phyloP scores from a whole-genome alignment of 352 stramenopile genomes.

The Globisporangium nodosum region DNA sequence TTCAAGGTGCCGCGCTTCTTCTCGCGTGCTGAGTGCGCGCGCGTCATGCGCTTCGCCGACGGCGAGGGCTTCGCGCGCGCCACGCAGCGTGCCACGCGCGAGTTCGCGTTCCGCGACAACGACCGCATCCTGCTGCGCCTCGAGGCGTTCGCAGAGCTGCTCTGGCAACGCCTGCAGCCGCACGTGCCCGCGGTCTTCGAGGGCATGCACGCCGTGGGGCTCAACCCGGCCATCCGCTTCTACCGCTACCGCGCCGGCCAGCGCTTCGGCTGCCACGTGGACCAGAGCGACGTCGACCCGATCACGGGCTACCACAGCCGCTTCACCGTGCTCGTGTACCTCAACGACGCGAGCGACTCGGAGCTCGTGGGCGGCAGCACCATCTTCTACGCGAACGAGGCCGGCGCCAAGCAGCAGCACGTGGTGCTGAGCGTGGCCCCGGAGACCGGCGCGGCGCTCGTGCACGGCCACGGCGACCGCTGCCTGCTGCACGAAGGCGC shows the following conservation, averaged over 20 bases:
- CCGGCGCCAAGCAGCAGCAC: slow-evolving; percentile 29
- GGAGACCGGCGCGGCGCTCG: slow-evolving; percentile 58
- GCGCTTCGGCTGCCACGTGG: slow-evolving; percentile 77
- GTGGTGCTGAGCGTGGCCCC: slow-evolving; percentile 54
- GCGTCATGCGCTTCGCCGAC: slow-evolving; percentile 53
- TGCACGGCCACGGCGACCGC: slow-evolving; percentile 69
- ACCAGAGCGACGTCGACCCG: slow-evolving; percentile 77
- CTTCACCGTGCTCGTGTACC: slow-evolving; percentile 81
- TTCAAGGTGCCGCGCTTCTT: slow-evolving; percentile 60
- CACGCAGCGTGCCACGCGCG: slow-evolving; percentile 53
- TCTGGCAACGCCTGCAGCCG: slow-evolving; percentile 57
- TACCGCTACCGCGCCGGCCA: slow-evolving; percentile 69
- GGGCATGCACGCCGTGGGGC: slow-evolving; percentile 50
- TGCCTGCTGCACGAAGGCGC: slow-evolving; percentile 78
- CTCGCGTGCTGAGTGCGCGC: slow-evolving; percentile 49
- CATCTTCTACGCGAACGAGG: slow-evolving; percentile 67
- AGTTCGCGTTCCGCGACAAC: slow-evolving; percentile 77
- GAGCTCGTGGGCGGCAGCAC: slow-evolving; percentile 58
- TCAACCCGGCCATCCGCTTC: slow-evolving; percentile 73
- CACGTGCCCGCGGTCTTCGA: slow-evolving; percentile 57
- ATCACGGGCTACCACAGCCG: slow-evolving; percentile 64
- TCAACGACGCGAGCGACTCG: slow-evolving; percentile 73
- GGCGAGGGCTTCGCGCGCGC: slow-evolving; percentile 56
- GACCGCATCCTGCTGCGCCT: slow-evolving; percentile 60
- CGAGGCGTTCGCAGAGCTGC: slow-evolving; percentile 51